Evolutionary conservation across 2,329 filamentous ascomycete species (phyloP), one percentile per base, ranked within the genome.

Genomic region (Fusarium circinatum): DNA sequence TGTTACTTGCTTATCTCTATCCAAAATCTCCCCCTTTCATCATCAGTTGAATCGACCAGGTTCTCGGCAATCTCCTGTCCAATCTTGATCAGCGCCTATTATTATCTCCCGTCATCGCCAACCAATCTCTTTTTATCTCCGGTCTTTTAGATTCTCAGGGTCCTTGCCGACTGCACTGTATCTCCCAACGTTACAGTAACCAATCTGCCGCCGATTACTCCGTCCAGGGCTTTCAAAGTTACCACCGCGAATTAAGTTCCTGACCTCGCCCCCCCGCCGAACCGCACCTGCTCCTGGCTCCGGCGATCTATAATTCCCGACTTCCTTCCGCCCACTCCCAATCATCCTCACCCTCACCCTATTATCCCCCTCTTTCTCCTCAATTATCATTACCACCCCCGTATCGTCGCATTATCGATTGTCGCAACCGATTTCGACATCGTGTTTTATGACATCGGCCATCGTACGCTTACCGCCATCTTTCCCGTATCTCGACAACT

Each of bases 301-400:
- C 65, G 75, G 70, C 74, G 66, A 76, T 77, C 72, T 61, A 69
- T 64, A 65, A 61, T 62, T 54, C 47, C 68, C 68, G 49, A 63
- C 71, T 75, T 74, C 54, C 57, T 63, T 55, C 42, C 59, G 42
- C 44, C 59, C 65, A 70, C 39, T 30, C 38, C 54, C 42, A 58
- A 41, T 49, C 57, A 61, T n/a, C 34, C 45, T 52, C 54, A 64
- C 52, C 55, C 26, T 52, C 28, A 26, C 36, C 26, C 39, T 36
- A 62, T 62, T 59, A 49, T 59, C 47, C 62, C 60, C 55, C 28
- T 55, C 61, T 62, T 58, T 62, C 55, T 62, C 62, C 58, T 65
- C 51, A 62, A 65, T 62, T 66, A 58, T 52, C 71, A 56, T 61
- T 65, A 34, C 32, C 32, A 48, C 42, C 24, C 24, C 39, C 28